phyloP scores from a whole-genome alignment of 352 stramenopile species.

The Paralagenidium karlingii region DNA sequence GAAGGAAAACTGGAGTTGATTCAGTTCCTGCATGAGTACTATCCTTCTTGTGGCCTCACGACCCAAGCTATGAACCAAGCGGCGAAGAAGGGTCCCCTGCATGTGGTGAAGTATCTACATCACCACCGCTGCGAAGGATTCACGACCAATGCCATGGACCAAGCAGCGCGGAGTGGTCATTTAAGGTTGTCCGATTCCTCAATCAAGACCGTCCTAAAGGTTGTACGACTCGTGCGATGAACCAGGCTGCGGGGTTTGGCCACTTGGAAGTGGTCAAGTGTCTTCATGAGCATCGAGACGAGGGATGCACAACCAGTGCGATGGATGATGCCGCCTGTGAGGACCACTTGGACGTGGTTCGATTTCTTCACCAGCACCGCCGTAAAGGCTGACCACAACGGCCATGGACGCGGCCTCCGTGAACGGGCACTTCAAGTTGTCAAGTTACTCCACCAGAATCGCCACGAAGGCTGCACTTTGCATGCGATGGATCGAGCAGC shows the following conservation, averaged over 20 bases:
- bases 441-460: slow-evolving; percentile 45
- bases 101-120: slow-evolving; percentile 9
- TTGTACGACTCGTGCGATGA: slow-evolving; percentile 22
- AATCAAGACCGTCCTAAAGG: neutral
- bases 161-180: slow-evolving; percentile 14
- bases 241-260: slow-evolving; percentile 14
- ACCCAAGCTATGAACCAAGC: slow-evolving; percentile 9
- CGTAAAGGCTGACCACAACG: slow-evolving; percentile 24
- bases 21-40: neutral
- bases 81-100: slow-evolving; percentile 2
- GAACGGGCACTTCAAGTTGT: slow-evolving; percentile 41
- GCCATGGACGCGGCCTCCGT: slow-evolving; percentile 50
- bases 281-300: slow-evolving; percentile 10
- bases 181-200: no score
- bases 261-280: slow-evolving; percentile 27
- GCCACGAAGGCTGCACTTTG: slow-evolving; percentile 14
- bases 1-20: slow-evolving; percentile 2
- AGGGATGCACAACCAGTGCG: slow-evolving; percentile 10
- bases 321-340: slow-evolving; percentile 15
- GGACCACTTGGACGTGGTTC: slow-evolving; percentile 13
- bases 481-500: slow-evolving; percentile 23
- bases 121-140: slow-evolving; percentile 11
- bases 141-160: slow-evolving; percentile 16
- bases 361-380: slow-evolving; percentile 17
- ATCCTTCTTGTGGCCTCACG: neutral